Base-by-base conservation (phyloP, 1,284 basidiomycete genomes). In the Ustilago nuda region DNA sequence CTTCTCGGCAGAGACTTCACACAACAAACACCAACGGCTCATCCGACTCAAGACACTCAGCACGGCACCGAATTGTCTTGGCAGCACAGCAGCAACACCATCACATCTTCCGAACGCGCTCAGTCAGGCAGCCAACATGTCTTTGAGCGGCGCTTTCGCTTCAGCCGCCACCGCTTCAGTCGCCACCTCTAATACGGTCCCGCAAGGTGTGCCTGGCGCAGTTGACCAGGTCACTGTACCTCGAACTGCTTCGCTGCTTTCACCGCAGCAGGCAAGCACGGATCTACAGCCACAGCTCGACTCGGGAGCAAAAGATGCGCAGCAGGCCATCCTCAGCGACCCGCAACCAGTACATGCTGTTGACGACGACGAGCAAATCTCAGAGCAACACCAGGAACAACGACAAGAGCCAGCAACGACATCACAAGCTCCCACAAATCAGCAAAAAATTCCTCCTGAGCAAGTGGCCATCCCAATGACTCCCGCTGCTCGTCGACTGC, bases 271-370 rank as follows among this genome's bases (percentile, higher is more conserved):
- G 11, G 27, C 27, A 2, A 15, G 36, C 3, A n/a, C 56, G 5
- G 23, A 30, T 37, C 35, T 67, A 3, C 30, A 61, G 33, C 62
- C 67, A 0, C 63, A 64, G 15, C 51, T 67, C 30, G 72, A 75
- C 19, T 39, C 67, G 12, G 72, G 61, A 19, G 67, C 64, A 27
- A 70, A 67, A 48, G 57, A 64, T 59, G 67, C 67, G 33, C 67
- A 76, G 23, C 59, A 57, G 4, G 67, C 68, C 17, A 65, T 76
- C n/a, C 57, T 76, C 27, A 76, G 72, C 61, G 72, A 76, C 11
- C 72, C 72, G 2, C 68, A 67, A 53, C 58, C 65, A 27, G 57
- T 30, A n/a, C 60, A 67, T 45, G 66, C 53, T 23, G 19, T 64
- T n/a, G 61, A 45, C 17, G 36, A 69, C 36, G 12, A 50, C 13